A percentile compares a stretch with the other conserved stretches of the same genome.
These are phyloP conservation scores for Ambrosia trifida DNA, from an alignment of 129 eudicot genomes.

Conservation along the genomic window DNA sequence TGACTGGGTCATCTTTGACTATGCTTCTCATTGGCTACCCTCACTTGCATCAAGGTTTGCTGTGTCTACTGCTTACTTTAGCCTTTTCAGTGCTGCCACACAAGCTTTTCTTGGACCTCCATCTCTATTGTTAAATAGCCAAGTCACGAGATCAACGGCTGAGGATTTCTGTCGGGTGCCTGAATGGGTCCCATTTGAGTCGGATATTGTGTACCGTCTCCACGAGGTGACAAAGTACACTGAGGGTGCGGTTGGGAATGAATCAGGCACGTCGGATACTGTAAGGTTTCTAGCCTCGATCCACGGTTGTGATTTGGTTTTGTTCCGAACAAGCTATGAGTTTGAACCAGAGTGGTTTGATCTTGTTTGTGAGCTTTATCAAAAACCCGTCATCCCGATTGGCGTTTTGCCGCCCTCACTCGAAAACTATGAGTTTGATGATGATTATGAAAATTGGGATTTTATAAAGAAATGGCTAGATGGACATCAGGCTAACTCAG, in stretches of 20 bases:
- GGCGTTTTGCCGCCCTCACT: slow-evolving; percentile 53
- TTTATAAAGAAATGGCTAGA: slow-evolving; percentile 55
- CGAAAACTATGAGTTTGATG: slow-evolving; percentile 24
- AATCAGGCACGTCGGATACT: slow-evolving; percentile 59
- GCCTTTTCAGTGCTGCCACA: slow-evolving; percentile 65
- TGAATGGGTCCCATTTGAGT: slow-evolving; percentile 58
- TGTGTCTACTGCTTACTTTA: slow-evolving; percentile 43
- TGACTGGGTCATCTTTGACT: slow-evolving; percentile 79
- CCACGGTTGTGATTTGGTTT: slow-evolving; percentile 54
- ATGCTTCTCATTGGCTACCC: slow-evolving; percentile 76
- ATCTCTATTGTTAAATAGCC: slow-evolving; percentile 28
- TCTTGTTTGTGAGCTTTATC: slow-evolving; percentile 51
- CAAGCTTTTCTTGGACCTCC: slow-evolving; percentile 72
- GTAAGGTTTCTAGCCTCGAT: slow-evolving; percentile 46
- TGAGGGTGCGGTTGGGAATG: slow-evolving; percentile 51
- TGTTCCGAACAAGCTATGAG: slow-evolving; percentile 58
- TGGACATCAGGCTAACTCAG: slow-evolving; percentile 31
- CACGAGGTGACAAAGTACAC: slow-evolving; percentile 53
- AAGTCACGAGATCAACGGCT: slow-evolving; percentile 38
- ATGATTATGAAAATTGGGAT: slow-evolving; percentile 37
- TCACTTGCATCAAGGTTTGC: slow-evolving; percentile 47
- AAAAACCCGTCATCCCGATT: slow-evolving; percentile 53
- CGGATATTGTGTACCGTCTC: slow-evolving; percentile 38
- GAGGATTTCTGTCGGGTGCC: slow-evolving; percentile 64
- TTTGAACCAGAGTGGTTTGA: slow-evolving; percentile 73